A percentile compares a stretch with the other conserved stretches of the same genome.
These are phyloP conservation scores for Baudoinia panamericana DNA, from an alignment of 495 filamentous ascomycete genomes.

Conservation along the genomic window DNA sequence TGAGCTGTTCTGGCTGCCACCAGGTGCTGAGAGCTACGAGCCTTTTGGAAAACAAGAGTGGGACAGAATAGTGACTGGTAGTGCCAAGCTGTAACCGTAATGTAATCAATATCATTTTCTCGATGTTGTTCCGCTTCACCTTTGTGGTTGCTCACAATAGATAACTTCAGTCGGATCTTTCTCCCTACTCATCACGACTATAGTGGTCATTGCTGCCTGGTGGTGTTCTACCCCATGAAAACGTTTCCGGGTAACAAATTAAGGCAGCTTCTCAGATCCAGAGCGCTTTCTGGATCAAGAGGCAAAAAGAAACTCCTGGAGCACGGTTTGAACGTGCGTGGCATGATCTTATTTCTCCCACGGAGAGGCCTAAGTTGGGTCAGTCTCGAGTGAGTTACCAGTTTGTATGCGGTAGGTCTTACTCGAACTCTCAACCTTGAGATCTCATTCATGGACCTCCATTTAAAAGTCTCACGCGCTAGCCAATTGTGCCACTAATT, in stretches of 20 bases:
- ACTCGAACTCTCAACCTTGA: constrained; percentile 8
- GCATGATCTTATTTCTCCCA: constrained; percentile 1
- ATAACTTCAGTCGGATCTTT: too few relatives aligned
- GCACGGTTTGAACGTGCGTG: too few relatives aligned
- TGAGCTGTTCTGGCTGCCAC: constrained; percentile 19
- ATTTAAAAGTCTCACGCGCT: constrained; percentile 12
- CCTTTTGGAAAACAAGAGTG: constrained; percentile 19
- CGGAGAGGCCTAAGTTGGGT: not conserved
- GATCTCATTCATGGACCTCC: not conserved
- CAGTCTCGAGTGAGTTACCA: not conserved
- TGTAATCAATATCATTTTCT: too few relatives aligned
- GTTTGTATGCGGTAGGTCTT: not conserved
- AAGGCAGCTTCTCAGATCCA: too few relatives aligned
- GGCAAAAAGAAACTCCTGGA: too few relatives aligned
- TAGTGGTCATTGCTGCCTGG: too few relatives aligned
- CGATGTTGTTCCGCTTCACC: too few relatives aligned
- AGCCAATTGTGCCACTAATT: constrained; percentile 7
- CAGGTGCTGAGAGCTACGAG: constrained; percentile 14
- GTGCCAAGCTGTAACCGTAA: constrained; percentile 15
- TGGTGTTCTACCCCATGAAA: too few relatives aligned
- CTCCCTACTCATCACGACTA: too few relatives aligned
- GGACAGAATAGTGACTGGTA: constrained; percentile 12
- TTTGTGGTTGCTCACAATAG: too few relatives aligned
- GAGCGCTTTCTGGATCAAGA: too few relatives aligned
- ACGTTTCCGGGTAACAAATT: too few relatives aligned